Evolutionary conservation across 2,329 filamentous ascomycete species (phyloP).

Genomic region (Arthroderma uncinatum): DNA sequence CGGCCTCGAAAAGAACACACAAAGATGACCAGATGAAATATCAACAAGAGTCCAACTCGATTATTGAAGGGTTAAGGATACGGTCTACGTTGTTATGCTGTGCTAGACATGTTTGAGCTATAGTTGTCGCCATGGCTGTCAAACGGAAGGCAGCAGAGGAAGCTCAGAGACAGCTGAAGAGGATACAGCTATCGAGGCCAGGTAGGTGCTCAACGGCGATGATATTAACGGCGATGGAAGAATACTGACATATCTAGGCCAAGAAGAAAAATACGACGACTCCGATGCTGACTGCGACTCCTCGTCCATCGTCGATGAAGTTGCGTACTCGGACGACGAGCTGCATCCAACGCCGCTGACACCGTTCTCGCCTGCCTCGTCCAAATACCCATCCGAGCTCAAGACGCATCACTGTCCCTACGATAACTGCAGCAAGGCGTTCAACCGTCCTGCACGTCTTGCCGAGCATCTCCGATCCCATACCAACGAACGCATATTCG

Average conservation of each 20-base stretch:
- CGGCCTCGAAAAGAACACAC: background rate
- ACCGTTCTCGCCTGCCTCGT: constrained; percentile 38
- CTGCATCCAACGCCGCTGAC: constrained; percentile 38
- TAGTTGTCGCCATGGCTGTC: constrained; percentile 20
- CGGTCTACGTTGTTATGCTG: background rate
- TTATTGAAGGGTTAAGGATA: too few species aligned
- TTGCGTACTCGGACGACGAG: constrained; percentile 8
- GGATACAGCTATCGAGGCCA: constrained; percentile 22
- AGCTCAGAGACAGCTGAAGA: constrained; percentile 21
- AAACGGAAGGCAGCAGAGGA: constrained; percentile 28
- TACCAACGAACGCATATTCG: constrained; percentile 70
- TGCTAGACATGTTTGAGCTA: background rate
- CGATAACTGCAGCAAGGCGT: constrained; percentile 65
- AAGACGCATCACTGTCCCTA: constrained; percentile 70
- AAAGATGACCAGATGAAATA: background rate
- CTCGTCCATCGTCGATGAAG: background rate
- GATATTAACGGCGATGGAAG: too few species aligned
- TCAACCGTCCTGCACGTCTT: constrained; percentile 74
- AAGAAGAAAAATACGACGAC: background rate
- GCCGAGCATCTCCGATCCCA: constrained; percentile 73
- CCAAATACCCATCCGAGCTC: constrained; percentile 50
- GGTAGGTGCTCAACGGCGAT: constrained; percentile 11
- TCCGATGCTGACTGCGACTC: background rate
- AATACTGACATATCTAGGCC: constrained; percentile 9
- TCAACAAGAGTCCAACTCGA: background rate